A percentile compares a stretch with the other conserved stretches of the same genome.
Conservation (phyloP, 1,284 basidiomycete species). For the Sanghuangporus baumii region DNA sequence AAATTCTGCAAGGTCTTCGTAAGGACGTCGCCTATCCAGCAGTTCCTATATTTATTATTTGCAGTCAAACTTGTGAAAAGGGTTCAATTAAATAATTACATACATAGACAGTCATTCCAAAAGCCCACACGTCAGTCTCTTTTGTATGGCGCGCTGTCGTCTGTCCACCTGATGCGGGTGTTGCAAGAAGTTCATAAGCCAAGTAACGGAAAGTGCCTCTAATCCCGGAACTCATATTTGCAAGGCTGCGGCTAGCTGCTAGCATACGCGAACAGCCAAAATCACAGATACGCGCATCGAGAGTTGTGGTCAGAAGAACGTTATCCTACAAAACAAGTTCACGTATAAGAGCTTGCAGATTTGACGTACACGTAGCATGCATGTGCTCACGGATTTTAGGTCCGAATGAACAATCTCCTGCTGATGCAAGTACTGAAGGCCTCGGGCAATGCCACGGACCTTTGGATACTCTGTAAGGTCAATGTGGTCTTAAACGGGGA, state of each 20-base stretch:
- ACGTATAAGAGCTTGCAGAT: background rate
- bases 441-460: constrained; percentile 2
- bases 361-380: background rate
- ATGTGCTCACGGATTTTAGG: constrained; percentile 3
- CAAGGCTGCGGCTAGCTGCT: background rate
- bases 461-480: background rate
- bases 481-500: background rate
- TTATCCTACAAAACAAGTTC: background rate
- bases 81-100: background rate
- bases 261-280: constrained; percentile 2
- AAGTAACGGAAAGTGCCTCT: background rate
- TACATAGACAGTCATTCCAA: constrained; percentile 10
- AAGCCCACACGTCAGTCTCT: constrained; percentile 12
- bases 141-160: background rate
- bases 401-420: constrained; percentile 4
- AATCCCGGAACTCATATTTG: background rate
- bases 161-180: background rate
- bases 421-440: constrained; percentile 2
- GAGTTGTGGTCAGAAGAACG: background rate
- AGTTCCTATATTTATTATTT: background rate
- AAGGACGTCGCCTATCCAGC: background rate
- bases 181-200: background rate
- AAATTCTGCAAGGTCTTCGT: background rate
- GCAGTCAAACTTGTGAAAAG: background rate
- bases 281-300: background rate